Base-by-base conservation (phyloP, 1,284 basidiomycete genomes). In the Apiotrichum mycotoxinovorans region DNA sequence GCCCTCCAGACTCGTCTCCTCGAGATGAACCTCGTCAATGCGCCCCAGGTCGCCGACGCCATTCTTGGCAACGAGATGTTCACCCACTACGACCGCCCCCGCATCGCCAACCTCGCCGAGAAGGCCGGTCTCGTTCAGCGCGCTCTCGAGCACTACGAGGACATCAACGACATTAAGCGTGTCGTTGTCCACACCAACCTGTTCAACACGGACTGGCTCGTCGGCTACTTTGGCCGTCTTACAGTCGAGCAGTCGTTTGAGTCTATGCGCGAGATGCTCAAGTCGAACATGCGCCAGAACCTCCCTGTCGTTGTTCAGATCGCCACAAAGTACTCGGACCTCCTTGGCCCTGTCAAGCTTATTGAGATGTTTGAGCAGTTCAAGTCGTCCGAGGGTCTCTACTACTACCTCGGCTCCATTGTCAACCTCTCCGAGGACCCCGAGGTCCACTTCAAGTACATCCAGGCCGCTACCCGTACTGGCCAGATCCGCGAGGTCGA, bases 361-460 rank as follows among this genome's bases (percentile, higher is more conserved):
- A 98, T 99, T 67, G 96, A 98, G 81, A 89, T 98, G 86, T 98
- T 98, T 66, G 96, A 98, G 79, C 86, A 87, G 52, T 98, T 93
- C 85, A 98, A 98, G 84, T 94, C 86, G 61, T 98, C 94, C 66
- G 96, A 98, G 78, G 91, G 93, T 74, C 84, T 99, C 20, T 99
- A 98, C 82, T 98, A 98, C 80, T 94, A 93, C 77, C 85, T 95
- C 58, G 92, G 96, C 46, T 97, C 95, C 9, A 85, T 99, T 65
- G 96, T 99, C 75, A 99, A 98, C 80, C 83, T 98, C 63, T 91
- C 88, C 74, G 85, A 91, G 74, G 96, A 99, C 77, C 84, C 91
- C 18, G 96, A 99, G 77, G 96, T 99, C 3, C 91, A 98, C 82
- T 98, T 98, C 86, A 98, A 99, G 83, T 98, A 98, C 80, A 98